Base-by-base conservation (phyloP, 2,329 filamentous ascomycete species). In the Penicillium sp. region DNA sequence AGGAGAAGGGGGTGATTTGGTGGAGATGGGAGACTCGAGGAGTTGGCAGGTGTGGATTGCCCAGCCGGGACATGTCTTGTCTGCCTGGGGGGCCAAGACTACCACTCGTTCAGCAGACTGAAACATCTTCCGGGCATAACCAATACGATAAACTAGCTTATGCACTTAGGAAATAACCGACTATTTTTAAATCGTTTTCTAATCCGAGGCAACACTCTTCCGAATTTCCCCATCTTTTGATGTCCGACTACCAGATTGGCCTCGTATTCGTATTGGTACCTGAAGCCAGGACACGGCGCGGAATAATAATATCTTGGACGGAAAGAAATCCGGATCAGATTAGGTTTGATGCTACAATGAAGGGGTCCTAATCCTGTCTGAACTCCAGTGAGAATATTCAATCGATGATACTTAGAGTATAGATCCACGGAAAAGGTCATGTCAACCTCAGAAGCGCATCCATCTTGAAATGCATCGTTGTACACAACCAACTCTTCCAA, bases 61-160 rank as follows among this genome's bases (percentile, higher is more conserved):
- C 43, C 30, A 51, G 53, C 58, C 40, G 48, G 42, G 16, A 43
- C 51, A 35, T 57, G 59, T 58, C 59, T 61, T 38, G 35, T 49
- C 53, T 57, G 54, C 59, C 55, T 61, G 45, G 45, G 45, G 38
- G 58, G 59, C 59, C 59, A 61, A 61, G 59, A 54, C 54, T 52
- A 38, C 11, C 52, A 35, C 1, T 35, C 25, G 6, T 35, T 8
- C 28, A 51, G 16, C 6, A 28, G 48, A 19, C 28, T 30, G 6
- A 8, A 19, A n/a, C 19, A 25, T 25, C 19, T 30, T 26, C 16
- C 8, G 42, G 35, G 25, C 30, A 26, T 28, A 33, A 28, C 26
- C 22, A 6, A 5, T 2, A 37, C 6, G 13, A 19, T 11, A 33
- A 26, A 22, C 19, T 51, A 19, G 11, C 10, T 6, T 6, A 22